Percentiles rank a stretch among this genome's conserved stretches.
Conservation (phyloP, 441 rosid genomes). For the Erodium texanum region DNA sequence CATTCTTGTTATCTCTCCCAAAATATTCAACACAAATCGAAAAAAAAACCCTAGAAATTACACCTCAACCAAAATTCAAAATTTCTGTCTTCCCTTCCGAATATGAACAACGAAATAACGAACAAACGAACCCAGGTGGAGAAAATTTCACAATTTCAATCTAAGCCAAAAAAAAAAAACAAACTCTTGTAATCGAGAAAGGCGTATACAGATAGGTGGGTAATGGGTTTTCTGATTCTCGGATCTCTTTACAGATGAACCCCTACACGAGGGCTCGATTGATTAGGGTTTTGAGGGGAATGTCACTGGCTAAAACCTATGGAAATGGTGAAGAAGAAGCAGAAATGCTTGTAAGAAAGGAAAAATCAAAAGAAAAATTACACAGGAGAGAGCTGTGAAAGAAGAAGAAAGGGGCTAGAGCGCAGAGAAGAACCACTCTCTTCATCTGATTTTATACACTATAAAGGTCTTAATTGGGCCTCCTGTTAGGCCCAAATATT, state of each 20-base stretch:
- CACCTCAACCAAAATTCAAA: neutral
- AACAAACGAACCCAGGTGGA: neutral
- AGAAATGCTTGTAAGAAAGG: too few relatives aligned
- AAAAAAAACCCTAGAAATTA: neutral
- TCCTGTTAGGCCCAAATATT: neutral
- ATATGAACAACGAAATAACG: neutral
- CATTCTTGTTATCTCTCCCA: constrained; percentile 21
- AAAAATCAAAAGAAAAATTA: neutral
- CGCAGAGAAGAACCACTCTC: neutral
- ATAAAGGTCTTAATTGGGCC: too few relatives aligned
- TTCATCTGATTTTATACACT: neutral
- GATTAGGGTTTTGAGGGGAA: neutral
- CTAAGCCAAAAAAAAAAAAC: neutral
- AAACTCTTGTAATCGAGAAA: neutral
- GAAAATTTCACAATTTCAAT: neutral
- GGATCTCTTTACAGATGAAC: neutral
- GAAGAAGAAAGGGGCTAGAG: neutral
- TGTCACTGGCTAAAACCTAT: neutral
- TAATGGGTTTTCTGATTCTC: neutral
- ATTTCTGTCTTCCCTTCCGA: neutral
- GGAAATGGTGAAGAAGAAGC: neutral
- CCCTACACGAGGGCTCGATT: neutral
- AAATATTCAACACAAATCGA: too few relatives aligned
- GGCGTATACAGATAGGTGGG: neutral
- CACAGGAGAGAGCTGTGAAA: too few relatives aligned